Evolutionary conservation across 345 rosid species (phyloP), one percentile per base, ranked within the genome.

Genomic region (rapeseed (Brassica napus)): DNA sequence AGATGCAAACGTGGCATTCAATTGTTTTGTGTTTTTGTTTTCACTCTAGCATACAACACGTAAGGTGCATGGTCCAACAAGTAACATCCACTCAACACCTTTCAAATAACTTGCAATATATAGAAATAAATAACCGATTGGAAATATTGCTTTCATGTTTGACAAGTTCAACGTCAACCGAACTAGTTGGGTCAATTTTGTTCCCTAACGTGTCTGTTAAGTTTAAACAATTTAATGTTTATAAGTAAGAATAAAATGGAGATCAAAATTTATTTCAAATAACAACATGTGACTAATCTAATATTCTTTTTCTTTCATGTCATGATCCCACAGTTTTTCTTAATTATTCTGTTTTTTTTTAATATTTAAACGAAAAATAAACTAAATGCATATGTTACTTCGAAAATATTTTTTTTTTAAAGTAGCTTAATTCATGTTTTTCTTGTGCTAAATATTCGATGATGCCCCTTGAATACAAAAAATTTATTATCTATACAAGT

Each of bases 151-250:
- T 77, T 77, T 77, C 81, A 28, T 55, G 26, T 70, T 77, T 47
- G 81, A 70, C 81, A 15, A 70, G 42, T 77, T 77, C 75, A 52
- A 62, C 81, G 75, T 77, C 80, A 49, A 69, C 42, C 55, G 16
- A 64, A 64, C 65, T 11, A 37, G 15, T 10, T 42, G 14, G 59
- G 76, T 64, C 66, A 71, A 71, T 26, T 26, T 57, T 39, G 55
- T 47, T 18, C 31, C 23, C 58, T 7, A 24, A 0, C 66, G 76
- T 78, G 4, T 71, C 23, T 16, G 3, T 64, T 18, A 71, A 26
- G 72, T 71, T 57, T 1, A 23, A 59, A 49, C 39, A 49, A 14
- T 7, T 44, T 61, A 26, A 31, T 5, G n/a, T 31, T 52, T 54
- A 15, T 54, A 54, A 54, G 58, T 15, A 2, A 15, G 23, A 15